Percentiles rank a stretch among this genome's conserved stretches.
Conservation (phyloP, 2,329 filamentous ascomycete species). For the Phoma sp. region DNA sequence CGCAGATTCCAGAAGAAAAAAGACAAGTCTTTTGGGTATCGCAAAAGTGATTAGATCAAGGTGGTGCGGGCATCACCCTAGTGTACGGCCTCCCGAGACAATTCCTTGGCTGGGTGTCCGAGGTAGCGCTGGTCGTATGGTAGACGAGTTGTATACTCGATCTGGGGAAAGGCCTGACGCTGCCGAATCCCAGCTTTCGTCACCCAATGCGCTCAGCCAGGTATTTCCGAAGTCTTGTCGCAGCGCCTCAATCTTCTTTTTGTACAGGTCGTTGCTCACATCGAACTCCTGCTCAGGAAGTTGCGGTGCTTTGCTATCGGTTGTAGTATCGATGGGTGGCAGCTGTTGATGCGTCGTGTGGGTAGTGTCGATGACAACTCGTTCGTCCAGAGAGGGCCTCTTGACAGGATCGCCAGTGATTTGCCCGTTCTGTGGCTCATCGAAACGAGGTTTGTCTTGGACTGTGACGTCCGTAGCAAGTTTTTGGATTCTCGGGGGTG, state of each 20-base stretch:
- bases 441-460: constrained; percentile 35
- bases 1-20: constrained; percentile 13
- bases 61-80: constrained; percentile 37
- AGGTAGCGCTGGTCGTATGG: constrained; percentile 40
- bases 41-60: constrained; percentile 38
- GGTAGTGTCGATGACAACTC: constrained; percentile 26
- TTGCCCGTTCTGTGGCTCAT: constrained; percentile 34
- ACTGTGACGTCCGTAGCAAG: constrained; percentile 16
- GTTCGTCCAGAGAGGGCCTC: constrained; percentile 31
- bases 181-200: constrained; percentile 67
- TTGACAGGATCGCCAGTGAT: constrained; percentile 42
- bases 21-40: constrained; percentile 48
- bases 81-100: constrained; percentile 48
- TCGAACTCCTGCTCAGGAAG: constrained; percentile 62
- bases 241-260: constrained; percentile 85
- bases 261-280: constrained; percentile 77
- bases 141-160: constrained; percentile 40
- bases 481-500: constrained; percentile 28
- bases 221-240: constrained; percentile 85
- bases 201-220: constrained; percentile 85
- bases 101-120: constrained; percentile 50
- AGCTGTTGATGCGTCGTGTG: constrained; percentile 38
- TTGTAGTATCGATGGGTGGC: constrained; percentile 42
- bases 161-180: constrained; percentile 43
- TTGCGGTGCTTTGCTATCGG: constrained; percentile 27